A percentile compares a stretch with the other conserved stretches of the same genome.
phyloP scores from a whole-genome alignment of 1,139 yeast species.

The Arxiozyma telluris region DNA sequence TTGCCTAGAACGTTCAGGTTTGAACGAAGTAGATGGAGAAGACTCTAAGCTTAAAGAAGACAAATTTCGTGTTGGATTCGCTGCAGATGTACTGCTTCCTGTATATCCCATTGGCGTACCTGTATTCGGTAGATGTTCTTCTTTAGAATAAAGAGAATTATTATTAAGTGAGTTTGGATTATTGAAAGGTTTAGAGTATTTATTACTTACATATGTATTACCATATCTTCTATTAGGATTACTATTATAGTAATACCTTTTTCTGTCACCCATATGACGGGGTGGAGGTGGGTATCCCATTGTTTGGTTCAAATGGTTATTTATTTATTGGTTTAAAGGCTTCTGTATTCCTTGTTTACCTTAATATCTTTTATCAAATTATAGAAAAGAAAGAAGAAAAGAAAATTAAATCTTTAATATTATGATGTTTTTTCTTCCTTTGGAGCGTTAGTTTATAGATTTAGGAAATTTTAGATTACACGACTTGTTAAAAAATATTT shows the following conservation, averaged over 20 bases:
- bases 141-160: not conserved
- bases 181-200: conserved; percentile 5
- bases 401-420: too few species aligned
- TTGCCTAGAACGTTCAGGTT: conserved; percentile 8
- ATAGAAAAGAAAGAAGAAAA: too few species aligned
- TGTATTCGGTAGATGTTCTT: not conserved
- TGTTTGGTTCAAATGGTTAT: not conserved
- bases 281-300: conserved; percentile 23
- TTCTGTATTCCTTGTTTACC: not conserved
- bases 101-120: not conserved
- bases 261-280: conserved; percentile 24
- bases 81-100: not conserved
- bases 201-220: conserved; percentile 9
- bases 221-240: conserved; percentile 21
- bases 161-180: not conserved
- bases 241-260: conserved; percentile 25
- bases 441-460: too few species aligned
- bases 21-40: not conserved
- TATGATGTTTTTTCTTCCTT: too few species aligned
- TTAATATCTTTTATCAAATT: not conserved
- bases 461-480: too few species aligned
- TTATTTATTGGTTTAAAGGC: not conserved
- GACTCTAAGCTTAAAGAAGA: not conserved
- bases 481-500: not conserved
- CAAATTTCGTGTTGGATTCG: not conserved